Evolutionary conservation across 23 red algal genomes (phyloP).

Genomic region (Gracilariopsis chorda): DNA sequence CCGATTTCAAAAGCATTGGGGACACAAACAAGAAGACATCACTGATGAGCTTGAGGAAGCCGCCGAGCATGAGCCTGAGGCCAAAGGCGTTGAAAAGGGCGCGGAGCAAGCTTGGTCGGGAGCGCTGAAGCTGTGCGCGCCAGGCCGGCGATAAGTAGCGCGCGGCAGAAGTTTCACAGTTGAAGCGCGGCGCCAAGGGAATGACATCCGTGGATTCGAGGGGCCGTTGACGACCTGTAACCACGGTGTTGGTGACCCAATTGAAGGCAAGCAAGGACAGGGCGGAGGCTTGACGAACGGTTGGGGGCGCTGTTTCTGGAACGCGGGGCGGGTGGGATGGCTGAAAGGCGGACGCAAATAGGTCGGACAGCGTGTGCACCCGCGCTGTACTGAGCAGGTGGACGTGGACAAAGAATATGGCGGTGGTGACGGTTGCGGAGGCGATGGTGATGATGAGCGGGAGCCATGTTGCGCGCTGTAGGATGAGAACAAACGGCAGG

Average conservation of each 20-base stretch:
- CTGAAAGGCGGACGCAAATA: background rate
- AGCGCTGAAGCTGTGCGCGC: background rate
- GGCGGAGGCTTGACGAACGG: background rate
- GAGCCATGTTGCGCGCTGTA: background rate
- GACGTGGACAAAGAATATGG: background rate
- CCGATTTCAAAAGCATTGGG: slow-evolving; percentile 57
- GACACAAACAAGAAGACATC: slow-evolving; percentile 66
- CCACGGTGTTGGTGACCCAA: slow-evolving; percentile 38
- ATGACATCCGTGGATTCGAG: slow-evolving; percentile 29
- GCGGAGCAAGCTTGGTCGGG: slow-evolving; percentile 15
- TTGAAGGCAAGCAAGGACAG: slow-evolving; percentile 46
- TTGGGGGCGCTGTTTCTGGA: slow-evolving; percentile 17
- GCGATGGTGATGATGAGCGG: background rate
- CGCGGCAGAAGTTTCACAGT: background rate
- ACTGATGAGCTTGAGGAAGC: slow-evolving; percentile 62
- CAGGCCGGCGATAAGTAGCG: background rate
- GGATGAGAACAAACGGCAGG: background rate
- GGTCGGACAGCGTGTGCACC: background rate
- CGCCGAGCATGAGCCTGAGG: slow-evolving; percentile 29
- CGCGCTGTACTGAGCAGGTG: background rate
- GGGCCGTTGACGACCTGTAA: slow-evolving; percentile 38
- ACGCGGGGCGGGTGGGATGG: background rate
- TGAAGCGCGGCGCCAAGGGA: slow-evolving; percentile 30
- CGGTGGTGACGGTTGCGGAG: background rate
- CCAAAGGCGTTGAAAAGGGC: slow-evolving; percentile 69